Evolutionary conservation across 2,329 filamentous ascomycete genomes (phyloP).

Genomic region (Drechslera avenae): DNA sequence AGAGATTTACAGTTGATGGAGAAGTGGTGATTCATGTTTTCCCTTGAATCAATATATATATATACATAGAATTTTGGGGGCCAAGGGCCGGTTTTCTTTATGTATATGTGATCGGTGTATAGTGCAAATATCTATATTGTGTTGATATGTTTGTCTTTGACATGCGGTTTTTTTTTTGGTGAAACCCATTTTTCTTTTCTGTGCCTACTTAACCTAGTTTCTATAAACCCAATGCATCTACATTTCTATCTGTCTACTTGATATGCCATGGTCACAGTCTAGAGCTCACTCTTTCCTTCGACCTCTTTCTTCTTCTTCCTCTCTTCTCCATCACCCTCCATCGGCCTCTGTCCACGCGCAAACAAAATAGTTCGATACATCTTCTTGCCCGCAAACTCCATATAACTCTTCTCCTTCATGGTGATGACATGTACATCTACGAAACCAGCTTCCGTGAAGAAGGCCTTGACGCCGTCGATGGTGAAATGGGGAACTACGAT

Average conservation of each 20-base stretch:
- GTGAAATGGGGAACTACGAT: slow-evolving; percentile 71
- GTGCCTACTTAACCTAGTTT: too few relatives aligned
- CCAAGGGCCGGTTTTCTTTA: too few relatives aligned
- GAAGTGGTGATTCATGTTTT: slow-evolving; percentile 29
- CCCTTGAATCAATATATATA: too few relatives aligned
- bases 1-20: slow-evolving; percentile 39
- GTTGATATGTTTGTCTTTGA: too few relatives aligned
- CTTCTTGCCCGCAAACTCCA: slow-evolving; percentile 48
- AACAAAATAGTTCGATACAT: slow-evolving; percentile 56
- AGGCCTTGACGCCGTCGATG: slow-evolving; percentile 60
- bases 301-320: slow-evolving; percentile 1
- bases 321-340: slow-evolving; percentile 9
- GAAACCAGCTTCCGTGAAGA: slow-evolving; percentile 68
- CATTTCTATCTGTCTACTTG: background rate
- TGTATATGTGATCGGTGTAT: too few relatives aligned
- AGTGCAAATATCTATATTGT: too few relatives aligned
- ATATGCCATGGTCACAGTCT: background rate
- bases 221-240: background rate
- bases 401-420: slow-evolving; percentile 58
- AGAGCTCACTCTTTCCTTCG: too few relatives aligned
- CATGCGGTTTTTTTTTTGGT: too few relatives aligned
- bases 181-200: too few relatives aligned
- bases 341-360: slow-evolving; percentile 56
- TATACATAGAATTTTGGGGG: too few relatives aligned
- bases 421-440: slow-evolving; percentile 63